phyloP scores from a whole-genome alignment of 306 rosid genomes.

The Delonix regia region DNA sequence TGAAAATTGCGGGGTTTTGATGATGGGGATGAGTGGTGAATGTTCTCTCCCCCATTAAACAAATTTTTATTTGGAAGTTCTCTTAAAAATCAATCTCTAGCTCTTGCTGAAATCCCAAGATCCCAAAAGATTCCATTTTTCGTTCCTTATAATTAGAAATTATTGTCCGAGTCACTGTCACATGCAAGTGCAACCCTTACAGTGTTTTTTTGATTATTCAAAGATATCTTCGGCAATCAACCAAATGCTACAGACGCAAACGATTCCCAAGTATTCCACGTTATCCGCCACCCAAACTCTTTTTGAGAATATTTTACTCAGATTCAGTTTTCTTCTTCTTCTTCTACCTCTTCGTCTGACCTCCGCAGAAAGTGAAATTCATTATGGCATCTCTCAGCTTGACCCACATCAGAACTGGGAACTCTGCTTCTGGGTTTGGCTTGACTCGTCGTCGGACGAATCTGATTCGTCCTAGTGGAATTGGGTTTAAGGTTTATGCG shows the following conservation, averaged over 20 bases:
- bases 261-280: slow-evolving; percentile 46
- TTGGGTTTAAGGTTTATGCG: slow-evolving; percentile 73
- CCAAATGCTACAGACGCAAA: slow-evolving; percentile 40
- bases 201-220: slow-evolving; percentile 25
- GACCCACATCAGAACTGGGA: slow-evolving; percentile 57
- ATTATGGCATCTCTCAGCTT: slow-evolving; percentile 72
- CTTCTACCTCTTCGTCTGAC: background rate
- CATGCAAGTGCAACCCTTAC: slow-evolving; percentile 18
- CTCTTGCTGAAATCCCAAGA: background rate
- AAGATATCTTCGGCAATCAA: slow-evolving; percentile 25
- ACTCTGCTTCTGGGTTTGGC: slow-evolving; percentile 56
- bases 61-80: too few relatives aligned
- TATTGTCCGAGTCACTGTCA: background rate
- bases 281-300: slow-evolving; percentile 6
- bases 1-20: too few relatives aligned
- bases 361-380: slow-evolving; percentile 32
- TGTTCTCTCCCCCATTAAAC: too few relatives aligned
- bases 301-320: slow-evolving; percentile 38
- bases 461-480: slow-evolving; percentile 46
- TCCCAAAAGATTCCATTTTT: background rate
- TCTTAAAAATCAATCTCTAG: background rate
- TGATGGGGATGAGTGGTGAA: too few relatives aligned
- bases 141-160: background rate
- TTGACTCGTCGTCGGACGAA: slow-evolving; percentile 39
- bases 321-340: slow-evolving; percentile 51